Evolutionary conservation across 345 rosid genomes (phyloP), one percentile per base, ranked within the genome.

Genomic region (Capsella bursapastoris): DNA sequence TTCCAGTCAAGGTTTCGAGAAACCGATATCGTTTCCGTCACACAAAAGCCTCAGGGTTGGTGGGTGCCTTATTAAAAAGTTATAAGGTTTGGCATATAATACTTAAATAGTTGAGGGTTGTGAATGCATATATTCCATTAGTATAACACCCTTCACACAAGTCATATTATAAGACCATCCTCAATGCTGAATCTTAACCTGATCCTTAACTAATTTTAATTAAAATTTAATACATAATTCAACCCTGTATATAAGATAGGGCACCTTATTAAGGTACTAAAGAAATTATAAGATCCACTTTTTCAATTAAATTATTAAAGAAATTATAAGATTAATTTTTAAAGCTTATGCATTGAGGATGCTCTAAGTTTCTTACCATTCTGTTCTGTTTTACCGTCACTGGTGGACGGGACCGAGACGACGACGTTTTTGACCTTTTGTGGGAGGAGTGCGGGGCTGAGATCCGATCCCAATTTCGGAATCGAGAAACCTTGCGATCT

Each of bases 381-480:
- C 15, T 35, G 12, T 9, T 1, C 3, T 18, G 44, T 2, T 34
- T 51, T 57, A 57, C 63, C 63, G 62, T 57, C 62, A 10, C 0
- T 15, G 27, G 28, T 57, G 28, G 63, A 32, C 43, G 48, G 63
- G 63, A 16, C 6, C 16, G 27, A 35, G 63, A 60, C 65, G 49
- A 60, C 65, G 49, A 12, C 49, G 66, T 40, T 61, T 53, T 22
- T 61, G 2, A 61, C 35, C 66, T 27, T 22, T 61, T 16, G 43
- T 1, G 57, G 32, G 34, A 0, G 55, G 7, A 27, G 27, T 22
- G 25, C 25, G 12, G 0, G 53, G 6, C 13, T 1, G 18, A 51
- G 56, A 51, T 53, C 66, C 66, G 65, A 40, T 60, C 66, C 66
- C 66, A 41, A 12, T 34, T 4, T 57, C 43, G 43, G 27, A 57